Conservation (phyloP, 2,329 filamentous ascomycete species). For the Stromatinia cepivora region DNA sequence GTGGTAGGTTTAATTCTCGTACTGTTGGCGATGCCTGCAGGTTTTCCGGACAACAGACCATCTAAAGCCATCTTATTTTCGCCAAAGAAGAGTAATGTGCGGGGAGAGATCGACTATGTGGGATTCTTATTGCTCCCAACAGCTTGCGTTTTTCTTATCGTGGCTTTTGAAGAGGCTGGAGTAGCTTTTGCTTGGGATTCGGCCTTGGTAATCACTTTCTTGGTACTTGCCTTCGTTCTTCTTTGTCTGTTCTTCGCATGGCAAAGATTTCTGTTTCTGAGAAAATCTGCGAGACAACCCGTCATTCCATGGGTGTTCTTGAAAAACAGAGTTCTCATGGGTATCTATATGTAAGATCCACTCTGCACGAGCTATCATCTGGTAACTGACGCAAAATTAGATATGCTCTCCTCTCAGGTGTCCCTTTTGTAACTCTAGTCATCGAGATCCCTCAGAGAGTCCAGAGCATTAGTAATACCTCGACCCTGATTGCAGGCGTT, state of each 20-base stretch:
- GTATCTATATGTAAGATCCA: not conserved
- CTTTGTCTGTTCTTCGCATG: conserved; percentile 42
- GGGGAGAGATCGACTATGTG: conserved; percentile 24
- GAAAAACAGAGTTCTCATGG: not conserved
- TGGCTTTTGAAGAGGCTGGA: conserved; percentile 49
- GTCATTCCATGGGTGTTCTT: not conserved
- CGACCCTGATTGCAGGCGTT: conserved; percentile 20
- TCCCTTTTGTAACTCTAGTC: conserved; percentile 26
- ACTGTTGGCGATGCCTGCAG: not conserved
- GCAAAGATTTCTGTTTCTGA: conserved; percentile 31
- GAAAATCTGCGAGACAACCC: conserved; percentile 13
- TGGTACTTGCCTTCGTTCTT: conserved; percentile 32
- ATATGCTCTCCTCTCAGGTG: conserved; percentile 25
- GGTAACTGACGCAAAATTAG: conserved; percentile 9
- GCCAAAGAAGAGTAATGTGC: not conserved
- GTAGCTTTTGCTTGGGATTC: conserved; percentile 47
- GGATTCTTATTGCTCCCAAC: conserved; percentile 43
- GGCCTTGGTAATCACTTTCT: conserved; percentile 42
- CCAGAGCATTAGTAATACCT: conserved; percentile 26
- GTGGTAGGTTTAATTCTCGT: not conserved
- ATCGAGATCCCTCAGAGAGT: conserved; percentile 28
- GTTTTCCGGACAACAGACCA: not conserved
- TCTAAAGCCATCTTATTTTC: not conserved
- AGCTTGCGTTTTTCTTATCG: conserved; percentile 48
- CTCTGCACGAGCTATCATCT: not conserved